Base-by-base conservation (phyloP, 2,329 filamentous ascomycete species). In the Claviceps quebecensis region DNA sequence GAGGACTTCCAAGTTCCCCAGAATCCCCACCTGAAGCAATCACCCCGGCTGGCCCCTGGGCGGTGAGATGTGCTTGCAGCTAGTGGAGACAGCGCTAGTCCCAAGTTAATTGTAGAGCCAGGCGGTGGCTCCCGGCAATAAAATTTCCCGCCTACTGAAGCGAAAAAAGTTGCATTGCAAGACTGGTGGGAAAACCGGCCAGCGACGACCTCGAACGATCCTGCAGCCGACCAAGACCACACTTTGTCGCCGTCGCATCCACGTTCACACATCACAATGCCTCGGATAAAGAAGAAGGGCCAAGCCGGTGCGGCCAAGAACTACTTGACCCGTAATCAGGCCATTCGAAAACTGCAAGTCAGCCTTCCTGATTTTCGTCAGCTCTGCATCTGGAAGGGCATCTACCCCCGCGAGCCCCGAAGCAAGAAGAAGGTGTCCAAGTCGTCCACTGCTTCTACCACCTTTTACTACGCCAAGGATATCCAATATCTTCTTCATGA, bases 361-460 rank as follows among this genome's bases (percentile, higher is more conserved):
- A 95, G 87, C 63, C 81, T 98, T 52, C 89, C 90, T 59, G 93
- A 98, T 72, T 98, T 98, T 73, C 84, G 93, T 72, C 86, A 95
- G 72, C 78, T 98, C 66, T 98, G 93, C 74, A 98, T 98, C 69
- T 98, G 95, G 84, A 97, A 97, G 76, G 93, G 90, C 62, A 97
- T 98, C 68, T 98, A 96, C 71, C 93, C 93, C 58, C 86, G 93
- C 63, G 93, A 98, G 75, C 93, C 93, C 57, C 82, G 93, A 65
- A 95, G 86, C 74, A 91, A 89, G 76, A 96, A 95, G 76, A 96
- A 96, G 79, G 93, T 87, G 43, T 87, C 86, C 65, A 95, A 94
- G 70, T 88, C 87, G 54, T 82, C 89, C 26, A 95, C 87, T 38
- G 83, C 85, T 55, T 90, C 86, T 52, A 97, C 91, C 29, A 98